phyloP scores from a whole-genome alignment of 139 green algal genomes.

The Penium margaritaceum region DNA sequence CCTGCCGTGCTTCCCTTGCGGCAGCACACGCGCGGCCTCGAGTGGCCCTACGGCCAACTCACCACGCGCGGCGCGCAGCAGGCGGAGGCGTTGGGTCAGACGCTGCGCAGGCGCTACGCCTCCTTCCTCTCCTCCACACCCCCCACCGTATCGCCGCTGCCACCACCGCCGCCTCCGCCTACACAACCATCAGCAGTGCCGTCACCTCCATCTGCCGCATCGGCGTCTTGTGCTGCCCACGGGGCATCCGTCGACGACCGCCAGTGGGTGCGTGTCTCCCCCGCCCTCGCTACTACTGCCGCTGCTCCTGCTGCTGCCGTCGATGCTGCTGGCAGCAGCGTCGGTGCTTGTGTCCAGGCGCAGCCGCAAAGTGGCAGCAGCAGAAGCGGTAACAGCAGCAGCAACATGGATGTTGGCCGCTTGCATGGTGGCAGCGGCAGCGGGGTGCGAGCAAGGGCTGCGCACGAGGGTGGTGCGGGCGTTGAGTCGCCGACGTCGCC shows the following conservation, averaged over 20 bases:
- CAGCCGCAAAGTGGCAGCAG: background rate
- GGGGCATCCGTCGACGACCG: too few species aligned
- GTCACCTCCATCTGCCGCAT: too few species aligned
- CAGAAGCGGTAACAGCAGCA: background rate
- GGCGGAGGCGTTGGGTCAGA: background rate
- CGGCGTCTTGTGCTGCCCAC: background rate
- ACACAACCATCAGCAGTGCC: too few species aligned
- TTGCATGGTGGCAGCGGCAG: background rate
- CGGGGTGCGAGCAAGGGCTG: background rate
- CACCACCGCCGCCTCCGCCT: too few species aligned
- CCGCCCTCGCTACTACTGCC: background rate
- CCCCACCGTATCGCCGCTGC: too few species aligned
- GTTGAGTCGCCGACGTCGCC: background rate
- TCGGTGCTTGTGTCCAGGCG: background rate
- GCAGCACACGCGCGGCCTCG: constrained; percentile 3
- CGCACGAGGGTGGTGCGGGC: too few species aligned
- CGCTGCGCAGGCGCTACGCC: background rate
- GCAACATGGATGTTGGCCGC: too few species aligned
- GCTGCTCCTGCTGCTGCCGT: background rate
- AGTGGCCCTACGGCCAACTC: constrained; percentile 34
- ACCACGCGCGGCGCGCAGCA: constrained; percentile 26
- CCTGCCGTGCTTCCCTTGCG: background rate
- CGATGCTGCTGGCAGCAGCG: constrained; percentile 1
- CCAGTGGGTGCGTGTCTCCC: too few species aligned
- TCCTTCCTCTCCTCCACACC: background rate